Base-by-base conservation (phyloP, 78 protist species). In the Goniomonas avonlea region DNA sequence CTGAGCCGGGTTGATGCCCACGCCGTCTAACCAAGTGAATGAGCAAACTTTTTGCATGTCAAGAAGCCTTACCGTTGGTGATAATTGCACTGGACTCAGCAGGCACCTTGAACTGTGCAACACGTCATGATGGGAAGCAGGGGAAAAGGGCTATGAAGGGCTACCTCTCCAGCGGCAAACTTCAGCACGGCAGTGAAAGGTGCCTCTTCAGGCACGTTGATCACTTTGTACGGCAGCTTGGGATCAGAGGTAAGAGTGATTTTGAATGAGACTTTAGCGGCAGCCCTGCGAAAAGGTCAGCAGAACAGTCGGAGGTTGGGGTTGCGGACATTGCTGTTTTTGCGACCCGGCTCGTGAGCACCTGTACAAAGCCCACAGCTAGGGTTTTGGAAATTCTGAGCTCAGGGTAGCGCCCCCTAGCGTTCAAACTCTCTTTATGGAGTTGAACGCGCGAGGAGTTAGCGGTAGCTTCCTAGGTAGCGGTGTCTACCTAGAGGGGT, bases 1-100 rank as follows among this genome's bases (percentile, higher is more conserved):
- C 80, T 93, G 96, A 20, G 88, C 61, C 18, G 96, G 96, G 65
- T 90, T 90, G 69, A 93, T 89, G 37, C 96, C 96, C 20, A 90
- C 80, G 73, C 96, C 96, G n/a, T n/a, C n/a, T n/a, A 35, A 92
- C 95, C n/a, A n/a, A n/a, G n/a, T n/a, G n/a, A n/a, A n/a, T 58
- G 60, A 15, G 34, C 20, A 2, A 5, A n/a, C 37, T 11, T 9
- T n/a, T 0, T 0, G 5, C 23, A n/a, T n/a, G n/a, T n/a, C 25
- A n/a, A n/a, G n/a, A n/a, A n/a, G n/a, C n/a, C n/a, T 5, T 50
- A 68, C 82, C 90, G 81, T 92, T 87, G 27, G 89, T 86, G 61
- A 90, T 89, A 59, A 91, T 85, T 25, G 91, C 95, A 13, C 74
- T 45, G 35, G 86, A 81, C 21, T 75, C 85, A 38, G 84, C 65